phyloP scores from a whole-genome alignment of 257 asterid species.

The Marsdenia floribunda region DNA sequence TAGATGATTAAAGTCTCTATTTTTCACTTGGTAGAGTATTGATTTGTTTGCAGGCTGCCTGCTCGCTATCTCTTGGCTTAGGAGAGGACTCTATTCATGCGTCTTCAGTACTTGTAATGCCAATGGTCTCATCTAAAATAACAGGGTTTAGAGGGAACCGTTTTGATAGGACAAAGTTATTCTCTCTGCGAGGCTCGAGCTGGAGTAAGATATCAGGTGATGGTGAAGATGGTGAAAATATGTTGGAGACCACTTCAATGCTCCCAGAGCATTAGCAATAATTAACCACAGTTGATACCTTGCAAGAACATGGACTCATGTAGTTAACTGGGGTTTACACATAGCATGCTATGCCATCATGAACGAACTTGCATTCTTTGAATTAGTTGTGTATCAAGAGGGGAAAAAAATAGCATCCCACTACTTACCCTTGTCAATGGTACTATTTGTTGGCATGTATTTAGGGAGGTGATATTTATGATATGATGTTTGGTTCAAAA shows the following conservation, averaged over 20 bases:
- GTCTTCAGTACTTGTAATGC: conserved; percentile 89
- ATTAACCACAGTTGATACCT: background rate
- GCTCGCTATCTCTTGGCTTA: conserved; percentile 62
- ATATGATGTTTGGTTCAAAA: background rate
- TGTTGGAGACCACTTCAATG: conserved; percentile 45
- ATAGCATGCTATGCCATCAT: background rate
- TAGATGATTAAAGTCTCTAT: background rate
- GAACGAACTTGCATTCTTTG: background rate
- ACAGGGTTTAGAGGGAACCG: conserved; percentile 75
- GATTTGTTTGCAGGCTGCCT: conserved; percentile 58
- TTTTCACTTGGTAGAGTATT: conserved; percentile 2
- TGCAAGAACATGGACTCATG: background rate
- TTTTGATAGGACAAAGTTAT: conserved; percentile 47
- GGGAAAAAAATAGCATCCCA: background rate
- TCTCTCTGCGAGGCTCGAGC: conserved; percentile 49
- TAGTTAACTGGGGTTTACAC: background rate
- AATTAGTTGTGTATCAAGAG: background rate
- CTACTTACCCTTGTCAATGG: background rate
- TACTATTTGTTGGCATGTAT: background rate
- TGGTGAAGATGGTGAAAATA: conserved; percentile 52
- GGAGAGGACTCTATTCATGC: conserved; percentile 80
- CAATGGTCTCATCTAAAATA: conserved; percentile 87
- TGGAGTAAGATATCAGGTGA: conserved; percentile 56
- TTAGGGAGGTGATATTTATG: background rate
- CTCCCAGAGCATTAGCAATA: conserved; percentile 35